Base-by-base conservation (phyloP, 371 early-diverging fungal species). In the Rhizopus microsporus region DNA sequence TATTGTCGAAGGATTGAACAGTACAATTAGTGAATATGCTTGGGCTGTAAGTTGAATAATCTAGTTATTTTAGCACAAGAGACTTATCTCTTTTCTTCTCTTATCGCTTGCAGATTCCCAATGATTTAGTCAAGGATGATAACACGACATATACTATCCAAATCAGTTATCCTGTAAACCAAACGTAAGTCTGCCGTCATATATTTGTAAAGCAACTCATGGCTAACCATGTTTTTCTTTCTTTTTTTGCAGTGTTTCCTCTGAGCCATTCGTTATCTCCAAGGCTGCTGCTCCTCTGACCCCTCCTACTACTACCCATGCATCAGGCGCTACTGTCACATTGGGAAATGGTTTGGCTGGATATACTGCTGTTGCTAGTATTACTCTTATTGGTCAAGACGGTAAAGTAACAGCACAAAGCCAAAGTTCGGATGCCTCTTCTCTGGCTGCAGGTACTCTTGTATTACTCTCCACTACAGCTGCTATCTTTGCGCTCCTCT, bases 321-420 rank as follows among this genome's bases (percentile, higher is more conserved):
- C 38, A 10, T 37, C 13, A 10, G 5, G 7, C 13, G 10, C 38
- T 15, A 42, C 42, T 8, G 15, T 15, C 5, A 42, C 42, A n/a
- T 0, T 42, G 15, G 15, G 15, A 3, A 12, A 15, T 2, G 6
- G 15, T 3, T 3, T 42, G 42, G 42, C 42, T 42, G 15, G 42
- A n/a, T 42, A 42, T 5, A 42, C 42, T 6, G 42, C 42, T n/a
- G 42, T n/a, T 10, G 42, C 42, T n/a, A 42, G 42, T 42, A 42
- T 42, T 42, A 42, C 15, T 2, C n/a, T 42, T 6, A n/a, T 6
- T 42, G 42, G 42, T 3, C 15, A 15, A n/a, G n/a, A 42, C 5
- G 33, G 40, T 29, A 54, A 54, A 54, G 31, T 5, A 7, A 13
- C 6, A 4, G 30, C 16, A 29, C 10, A 48, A 29, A 29, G 33